Conservation (phyloP, 2,329 filamentous ascomycete species). For the Aspergillus quadricinctus region DNA sequence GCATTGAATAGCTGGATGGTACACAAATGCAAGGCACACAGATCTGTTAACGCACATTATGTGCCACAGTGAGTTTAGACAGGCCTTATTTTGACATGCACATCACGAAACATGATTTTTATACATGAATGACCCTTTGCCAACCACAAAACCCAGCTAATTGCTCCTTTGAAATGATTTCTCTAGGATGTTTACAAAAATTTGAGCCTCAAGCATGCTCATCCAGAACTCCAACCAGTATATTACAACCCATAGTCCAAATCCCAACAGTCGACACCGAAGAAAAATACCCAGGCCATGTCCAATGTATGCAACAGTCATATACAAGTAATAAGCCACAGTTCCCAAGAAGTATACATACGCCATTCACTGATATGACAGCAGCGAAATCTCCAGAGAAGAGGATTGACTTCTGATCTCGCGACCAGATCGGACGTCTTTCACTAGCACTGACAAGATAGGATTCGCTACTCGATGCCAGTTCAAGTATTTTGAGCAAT, state of each 20-base stretch:
- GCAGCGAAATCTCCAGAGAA: not conserved
- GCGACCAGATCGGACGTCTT: not conserved
- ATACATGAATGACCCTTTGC: not conserved
- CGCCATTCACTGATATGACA: not conserved
- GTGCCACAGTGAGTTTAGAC: not conserved
- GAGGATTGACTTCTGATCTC: not conserved
- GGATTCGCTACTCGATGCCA: not conserved
- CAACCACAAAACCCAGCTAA: not conserved
- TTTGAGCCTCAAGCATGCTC: not conserved
- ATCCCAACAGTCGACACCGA: not conserved
- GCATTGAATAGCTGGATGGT: not conserved
- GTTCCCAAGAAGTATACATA: not conserved
- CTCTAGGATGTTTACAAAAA: not conserved
- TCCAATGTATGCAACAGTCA: not conserved
- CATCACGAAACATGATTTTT: not conserved
- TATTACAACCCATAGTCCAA: not conserved
- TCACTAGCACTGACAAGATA: not conserved
- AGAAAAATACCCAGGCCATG: not conserved
- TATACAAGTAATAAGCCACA: not conserved
- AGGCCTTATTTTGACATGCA: not conserved
- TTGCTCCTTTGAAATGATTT: not conserved
- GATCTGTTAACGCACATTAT: not conserved
- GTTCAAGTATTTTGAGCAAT: not conserved
- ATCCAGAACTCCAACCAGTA: not conserved
- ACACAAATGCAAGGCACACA: not conserved